A percentile compares a stretch with the other conserved stretches of the same genome.
phyloP scores from a whole-genome alignment of 306 rosid species.

The Trichosanthes cucumerina region DNA sequence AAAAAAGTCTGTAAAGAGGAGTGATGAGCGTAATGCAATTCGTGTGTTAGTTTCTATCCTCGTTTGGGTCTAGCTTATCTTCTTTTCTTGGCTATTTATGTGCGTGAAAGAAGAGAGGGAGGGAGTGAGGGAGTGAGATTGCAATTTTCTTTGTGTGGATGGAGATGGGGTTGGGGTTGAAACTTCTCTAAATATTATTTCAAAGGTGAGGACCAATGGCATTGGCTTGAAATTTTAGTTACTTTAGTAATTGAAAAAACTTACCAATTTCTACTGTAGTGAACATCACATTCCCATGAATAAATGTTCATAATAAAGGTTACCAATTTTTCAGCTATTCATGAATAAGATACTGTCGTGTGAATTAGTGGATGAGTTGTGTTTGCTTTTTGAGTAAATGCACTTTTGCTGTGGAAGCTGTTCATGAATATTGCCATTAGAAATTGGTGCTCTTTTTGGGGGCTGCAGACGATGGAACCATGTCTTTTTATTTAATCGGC shows the following conservation, averaged over 20 bases:
- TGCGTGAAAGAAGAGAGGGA: neutral
- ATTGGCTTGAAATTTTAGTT: neutral
- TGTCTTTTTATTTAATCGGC: neutral
- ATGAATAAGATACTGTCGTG: neutral
- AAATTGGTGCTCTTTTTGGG: neutral
- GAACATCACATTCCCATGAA: neutral
- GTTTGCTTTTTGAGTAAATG: neutral
- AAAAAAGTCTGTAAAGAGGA: neutral
- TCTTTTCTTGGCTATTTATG: neutral
- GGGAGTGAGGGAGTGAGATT: neutral
- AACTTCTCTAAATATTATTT: neutral
- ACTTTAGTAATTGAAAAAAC: neutral
- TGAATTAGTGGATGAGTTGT: neutral
- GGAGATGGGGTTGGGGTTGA: neutral
- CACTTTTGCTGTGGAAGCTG: neutral
- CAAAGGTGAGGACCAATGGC: neutral
- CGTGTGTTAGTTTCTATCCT: neutral
- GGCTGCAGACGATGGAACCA: neutral
- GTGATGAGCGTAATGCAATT: neutral
- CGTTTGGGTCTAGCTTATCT: neutral
- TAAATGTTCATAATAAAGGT: neutral
- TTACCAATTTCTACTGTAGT: neutral
- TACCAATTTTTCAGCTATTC: neutral
- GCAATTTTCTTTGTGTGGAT: neutral
- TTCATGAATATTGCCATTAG: neutral